Base-by-base conservation (phyloP, 179 eudicot genomes). In the Patellifolia procumbens region DNA sequence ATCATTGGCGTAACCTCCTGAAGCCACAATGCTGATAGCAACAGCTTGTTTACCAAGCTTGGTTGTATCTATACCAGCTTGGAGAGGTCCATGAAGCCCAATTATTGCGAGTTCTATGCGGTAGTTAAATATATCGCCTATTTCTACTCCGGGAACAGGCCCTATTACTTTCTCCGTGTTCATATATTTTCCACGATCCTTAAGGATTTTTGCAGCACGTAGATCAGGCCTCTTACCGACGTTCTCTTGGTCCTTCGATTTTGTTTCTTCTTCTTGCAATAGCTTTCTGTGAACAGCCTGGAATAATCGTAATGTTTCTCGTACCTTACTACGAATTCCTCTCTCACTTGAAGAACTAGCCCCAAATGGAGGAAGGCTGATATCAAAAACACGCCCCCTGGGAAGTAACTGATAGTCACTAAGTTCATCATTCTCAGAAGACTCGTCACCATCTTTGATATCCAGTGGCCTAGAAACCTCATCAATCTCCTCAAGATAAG, bases 1-100 rank as follows among this genome's bases (percentile, higher is more conserved):
- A 37, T 86, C 95, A 82, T 93, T 90, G 32, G 76, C 88, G 74
- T 95, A 92, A 48, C 85, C 87, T 37, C 98, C 94, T 7, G 98
- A 90, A 64, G 93, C 85, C 74, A 95, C 99, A 65, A 95, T 83
- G 81, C 99, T 95, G 52, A 84, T 85, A 0, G 98, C 99, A 80
- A 93, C 26, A 24, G 77, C 34, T 59, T 29, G 69, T 3, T 76
- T 81, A 17, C 77, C 79, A 8, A 76, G 71, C 79, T 80, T 89
- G 45, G 79, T 77, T 70, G 63, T 84, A 84, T 90, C 98, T 75
- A 95, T 95, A 74, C 98, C 98, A 69, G 66, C 81, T 76, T 91
- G 92, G 63, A 63, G 86, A 0, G 72, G 89, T 37, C 89, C 83
- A 75, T 95, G 99, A 82, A 95, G 76, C 29, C 98, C 99, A 53